Base-by-base conservation (phyloP, 208 protist species). In the Wallacemonas collosoma region DNA sequence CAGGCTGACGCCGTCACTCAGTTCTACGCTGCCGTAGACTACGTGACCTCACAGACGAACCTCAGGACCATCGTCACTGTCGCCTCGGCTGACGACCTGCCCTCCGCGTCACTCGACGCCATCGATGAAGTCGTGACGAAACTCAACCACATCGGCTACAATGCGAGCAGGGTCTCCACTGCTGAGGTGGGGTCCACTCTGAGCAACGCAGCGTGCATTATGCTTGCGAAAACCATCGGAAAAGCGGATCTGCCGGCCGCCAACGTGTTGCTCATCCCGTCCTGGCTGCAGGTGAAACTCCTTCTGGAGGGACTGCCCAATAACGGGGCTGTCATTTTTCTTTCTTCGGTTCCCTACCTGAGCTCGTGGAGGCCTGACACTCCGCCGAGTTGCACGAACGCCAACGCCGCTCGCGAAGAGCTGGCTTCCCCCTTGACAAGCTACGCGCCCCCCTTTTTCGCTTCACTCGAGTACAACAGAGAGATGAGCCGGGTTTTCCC, bases 1-100 rank as follows among this genome's bases (percentile, higher is more conserved):
- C 60, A 65, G n/a, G 60, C 60, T 6, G 60, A 65, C 43, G 60
- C 15, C 43, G 36, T 15, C 4, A 65, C 60, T 9, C 60, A 65
- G 40, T 65, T 65, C 26, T 7, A 36, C 39, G 60, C 60, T 8
- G 60, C 60, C 3, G 43, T 65, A 3, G 60, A 45, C 36, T 65
- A 65, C 60, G 26, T 65, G 14, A 3, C 50, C 60, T 26, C 38
- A 38, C 38, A 48, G 6, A 65, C 38, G 26, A 65, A 38, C 7
- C 43, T 65, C 6, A 14, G 7, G 3, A 65, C 12, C 40, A 65
- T 65, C 7, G n/a, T 44, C n/a, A n/a, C 44, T 12, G 57, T 63
- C 39, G 57, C 39, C 9, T n/a, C 53, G 26, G 14, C 6, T 5
- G 53, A 57, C 17, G 17, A 7, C 53, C 6, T 57, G 53, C 53